A percentile compares a stretch with the other conserved stretches of the same genome.
These are phyloP conservation scores for Lasiodiplodia hormozganensis DNA, from an alignment of 2,329 filamentous ascomycete species.

Conservation along the genomic window DNA sequence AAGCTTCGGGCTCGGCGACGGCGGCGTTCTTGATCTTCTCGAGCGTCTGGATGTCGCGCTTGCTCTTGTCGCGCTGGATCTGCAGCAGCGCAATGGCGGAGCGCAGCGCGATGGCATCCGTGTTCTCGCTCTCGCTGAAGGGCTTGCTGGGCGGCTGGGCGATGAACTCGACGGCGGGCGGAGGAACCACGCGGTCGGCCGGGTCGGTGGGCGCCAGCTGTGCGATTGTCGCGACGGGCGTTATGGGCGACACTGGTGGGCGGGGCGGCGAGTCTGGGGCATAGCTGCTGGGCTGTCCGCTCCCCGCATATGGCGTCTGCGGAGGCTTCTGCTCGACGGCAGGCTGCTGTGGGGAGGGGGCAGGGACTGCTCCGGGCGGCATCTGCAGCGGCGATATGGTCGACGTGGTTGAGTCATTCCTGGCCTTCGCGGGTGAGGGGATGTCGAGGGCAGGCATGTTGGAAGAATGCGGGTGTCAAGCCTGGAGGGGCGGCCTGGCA, in stretches of 20 bases:
- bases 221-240: slow-evolving; percentile 44
- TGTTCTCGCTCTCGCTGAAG: slow-evolving; percentile 65
- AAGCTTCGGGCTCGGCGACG: slow-evolving; percentile 72
- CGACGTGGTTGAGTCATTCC: slow-evolving; percentile 29
- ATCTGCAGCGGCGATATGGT: slow-evolving; percentile 27
- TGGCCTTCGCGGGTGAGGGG: slow-evolving; percentile 35
- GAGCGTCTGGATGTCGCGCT: slow-evolving; percentile 75
- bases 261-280: slow-evolving; percentile 28
- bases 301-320: slow-evolving; percentile 20
- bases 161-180: slow-evolving; percentile 44
- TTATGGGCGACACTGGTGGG: slow-evolving; percentile 50
- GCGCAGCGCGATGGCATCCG: slow-evolving; percentile 85
- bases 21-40: slow-evolving; percentile 74
- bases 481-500: neutral
- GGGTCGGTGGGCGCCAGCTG: slow-evolving; percentile 43
- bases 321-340: slow-evolving; percentile 11
- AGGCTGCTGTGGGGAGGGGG: neutral
- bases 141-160: slow-evolving; percentile 52
- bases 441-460: slow-evolving; percentile 46
- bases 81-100: slow-evolving; percentile 87
- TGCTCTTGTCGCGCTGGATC: slow-evolving; percentile 80
- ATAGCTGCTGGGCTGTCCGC: slow-evolving; percentile 5
- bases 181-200: slow-evolving; percentile 34
- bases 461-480: slow-evolving; percentile 27
- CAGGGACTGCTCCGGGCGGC: slow-evolving; percentile 5